Evolutionary conservation across 768 basidiomycete species (phyloP), one percentile per base, ranked within the genome.

Genomic region (Naematelia aurantialba): DNA sequence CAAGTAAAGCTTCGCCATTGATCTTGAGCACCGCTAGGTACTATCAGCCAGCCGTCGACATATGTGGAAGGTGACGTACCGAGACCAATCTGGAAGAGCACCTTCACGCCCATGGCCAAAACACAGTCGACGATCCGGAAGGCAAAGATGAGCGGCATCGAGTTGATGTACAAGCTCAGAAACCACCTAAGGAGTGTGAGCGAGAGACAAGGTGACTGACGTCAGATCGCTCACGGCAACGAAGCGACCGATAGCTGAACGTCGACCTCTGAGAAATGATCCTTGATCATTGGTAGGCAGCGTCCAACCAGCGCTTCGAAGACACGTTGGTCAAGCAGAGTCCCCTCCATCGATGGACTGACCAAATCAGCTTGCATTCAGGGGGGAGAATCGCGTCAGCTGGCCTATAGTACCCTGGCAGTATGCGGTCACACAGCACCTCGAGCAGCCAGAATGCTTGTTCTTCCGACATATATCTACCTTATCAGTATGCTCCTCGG

Each of bases 401-500:
- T 61, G 50, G 92, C 92, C 88, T 87, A 75, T 96, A 97, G 77
- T 97, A 97, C n/a, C 94, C 94, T 2, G 96, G 96, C 25, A 99
- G 80, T 25, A 98, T 84, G 13, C 94, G 85, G 69, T 93, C 91
- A 67, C 96, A 98, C 4, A 99, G 81, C 1, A 97, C 90, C 70
- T 93, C 89, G 4, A 99, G 82, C 4, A 97, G 81, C 93, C 93
- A 98, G 76, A 99, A 99, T 11, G 93, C 87, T 76, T 98, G 94
- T 67, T 98, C 96, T 78, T 99, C 96, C 1, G 91, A 94, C 91
- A 96, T 91, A 76, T 97, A 99, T 62, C 93, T 98, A 66, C n/a
- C 5, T 29, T 30, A 4, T 51, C 19, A 63, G 58, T 24, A 25
- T 13, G 21, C 14, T 5, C 13, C 13, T 4, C 5, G 13, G 4